Evolutionary conservation across 2,329 filamentous ascomycete genomes (phyloP).

Genomic region (Magnaporthiopsis poae): DNA sequence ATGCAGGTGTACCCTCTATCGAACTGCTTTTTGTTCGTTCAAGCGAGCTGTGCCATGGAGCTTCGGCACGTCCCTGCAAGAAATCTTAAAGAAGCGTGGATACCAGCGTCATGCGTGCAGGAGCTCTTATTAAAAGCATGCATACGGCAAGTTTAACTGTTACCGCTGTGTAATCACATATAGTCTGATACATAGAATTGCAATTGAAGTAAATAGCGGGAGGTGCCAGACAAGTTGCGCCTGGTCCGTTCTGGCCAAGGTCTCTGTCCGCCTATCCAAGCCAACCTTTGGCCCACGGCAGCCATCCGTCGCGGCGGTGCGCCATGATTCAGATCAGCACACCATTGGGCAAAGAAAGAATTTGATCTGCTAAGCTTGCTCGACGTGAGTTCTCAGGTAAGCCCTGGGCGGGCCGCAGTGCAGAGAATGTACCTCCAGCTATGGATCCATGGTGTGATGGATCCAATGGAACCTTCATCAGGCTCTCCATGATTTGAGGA

Average conservation of each 20-base stretch:
- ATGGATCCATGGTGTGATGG: background rate
- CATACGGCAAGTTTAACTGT: background rate
- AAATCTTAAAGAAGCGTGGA: background rate
- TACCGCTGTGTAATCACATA: background rate
- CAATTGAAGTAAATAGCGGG: background rate
- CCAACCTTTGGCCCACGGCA: background rate
- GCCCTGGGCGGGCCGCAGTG: background rate
- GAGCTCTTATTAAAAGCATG: background rate
- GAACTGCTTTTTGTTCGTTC: background rate
- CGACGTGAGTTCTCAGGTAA: background rate
- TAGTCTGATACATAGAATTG: background rate
- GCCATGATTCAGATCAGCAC: background rate
- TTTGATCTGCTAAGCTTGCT: no score
- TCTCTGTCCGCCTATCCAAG: background rate
- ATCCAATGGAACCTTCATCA: background rate
- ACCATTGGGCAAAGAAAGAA: no score
- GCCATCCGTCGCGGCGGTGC: background rate
- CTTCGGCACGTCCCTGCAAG: background rate
- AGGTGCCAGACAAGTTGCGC: background rate
- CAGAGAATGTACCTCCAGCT: background rate
- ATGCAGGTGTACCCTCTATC: background rate
- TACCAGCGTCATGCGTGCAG: background rate
- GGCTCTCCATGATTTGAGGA: background rate
- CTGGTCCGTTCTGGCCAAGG: background rate
- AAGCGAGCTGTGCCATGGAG: no score